phyloP scores from a whole-genome alignment of 345 rosid genomes.

The Eucalyptus caleyi region DNA sequence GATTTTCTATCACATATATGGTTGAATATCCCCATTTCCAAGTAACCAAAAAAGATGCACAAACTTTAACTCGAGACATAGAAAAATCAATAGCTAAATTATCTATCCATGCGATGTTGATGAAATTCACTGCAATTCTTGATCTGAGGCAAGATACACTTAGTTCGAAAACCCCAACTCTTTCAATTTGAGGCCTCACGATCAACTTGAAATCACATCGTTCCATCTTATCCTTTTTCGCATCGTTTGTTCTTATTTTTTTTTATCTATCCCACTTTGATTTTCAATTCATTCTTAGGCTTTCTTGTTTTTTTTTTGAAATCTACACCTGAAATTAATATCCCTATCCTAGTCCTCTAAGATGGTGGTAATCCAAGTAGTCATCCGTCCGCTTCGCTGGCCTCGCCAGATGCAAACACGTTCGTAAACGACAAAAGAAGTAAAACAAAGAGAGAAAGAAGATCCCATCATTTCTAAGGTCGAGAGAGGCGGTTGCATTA shows the following conservation, averaged over 20 bases:
- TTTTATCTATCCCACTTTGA: fast-evolving
- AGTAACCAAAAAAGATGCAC: neutral
- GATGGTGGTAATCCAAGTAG: fast-evolving
- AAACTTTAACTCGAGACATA: neutral
- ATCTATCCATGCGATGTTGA: neutral
- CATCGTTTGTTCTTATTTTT: too few species aligned
- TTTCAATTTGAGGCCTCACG: fast-evolving
- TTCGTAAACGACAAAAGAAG: neutral
- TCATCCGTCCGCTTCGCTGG: too few species aligned
- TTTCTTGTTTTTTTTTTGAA: fast-evolving
- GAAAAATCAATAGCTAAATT: neutral
- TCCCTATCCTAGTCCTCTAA: too few species aligned
- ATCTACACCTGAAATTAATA: too few species aligned
- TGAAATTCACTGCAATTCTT: neutral
- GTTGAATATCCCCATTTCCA: neutral
- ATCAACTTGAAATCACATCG: fast-evolving
- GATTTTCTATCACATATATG: neutral
- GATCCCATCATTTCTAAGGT: neutral
- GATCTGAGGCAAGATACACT: fast-evolving
- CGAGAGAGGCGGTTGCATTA: neutral
- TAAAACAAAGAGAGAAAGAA: too few species aligned
- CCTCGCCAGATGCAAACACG: too few species aligned
- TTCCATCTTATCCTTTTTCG: too few species aligned
- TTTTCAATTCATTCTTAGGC: too few species aligned
- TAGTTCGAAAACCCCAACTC: too few species aligned